A percentile compares a stretch with the other conserved stretches of the same genome.
phyloP scores from a whole-genome alignment of 23 red algal species.

The Gracilaria vermiculophylla region DNA sequence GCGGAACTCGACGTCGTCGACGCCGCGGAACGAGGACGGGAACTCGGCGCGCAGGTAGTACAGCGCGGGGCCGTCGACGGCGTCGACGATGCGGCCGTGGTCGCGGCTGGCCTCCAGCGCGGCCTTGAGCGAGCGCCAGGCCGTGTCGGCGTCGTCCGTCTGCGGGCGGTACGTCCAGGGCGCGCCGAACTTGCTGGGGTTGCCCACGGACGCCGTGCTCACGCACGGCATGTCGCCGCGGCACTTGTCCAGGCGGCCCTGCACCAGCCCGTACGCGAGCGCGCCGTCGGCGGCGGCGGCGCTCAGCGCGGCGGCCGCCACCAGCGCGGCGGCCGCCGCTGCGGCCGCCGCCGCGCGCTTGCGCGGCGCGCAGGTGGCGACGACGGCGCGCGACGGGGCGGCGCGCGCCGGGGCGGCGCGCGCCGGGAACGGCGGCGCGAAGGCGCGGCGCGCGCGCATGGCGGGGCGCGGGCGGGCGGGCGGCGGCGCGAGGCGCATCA shows the following conservation, averaged over 20 bases:
- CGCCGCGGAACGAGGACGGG: slow-evolving; percentile 58
- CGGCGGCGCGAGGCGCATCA: no score
- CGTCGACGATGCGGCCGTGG: slow-evolving; percentile 39
- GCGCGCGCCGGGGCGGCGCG: neutral
- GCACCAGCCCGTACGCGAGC: slow-evolving; percentile 17
- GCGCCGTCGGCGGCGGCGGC: neutral
- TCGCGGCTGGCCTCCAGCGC: slow-evolving; percentile 29
- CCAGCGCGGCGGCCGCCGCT: neutral
- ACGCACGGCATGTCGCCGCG: slow-evolving; percentile 68
- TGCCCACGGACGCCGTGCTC: slow-evolving; percentile 72
- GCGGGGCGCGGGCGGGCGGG: neutral
- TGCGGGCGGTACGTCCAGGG: slow-evolving; percentile 75
- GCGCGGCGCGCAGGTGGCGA: neutral
- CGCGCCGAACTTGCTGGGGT: slow-evolving; percentile 84
- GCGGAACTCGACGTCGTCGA: slow-evolving; percentile 86
- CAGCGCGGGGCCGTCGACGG: slow-evolving; percentile 24
- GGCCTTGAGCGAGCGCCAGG: slow-evolving; percentile 70
- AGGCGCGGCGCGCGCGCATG: no score
- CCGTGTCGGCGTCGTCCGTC: slow-evolving; percentile 58
- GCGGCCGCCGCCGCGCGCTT: neutral
- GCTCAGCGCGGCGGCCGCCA: slow-evolving; percentile 27
- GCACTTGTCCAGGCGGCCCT: slow-evolving; percentile 76
- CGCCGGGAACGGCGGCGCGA: neutral
- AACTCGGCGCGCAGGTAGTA: slow-evolving; percentile 81
- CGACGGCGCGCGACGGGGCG: neutral